Conservation (phyloP, 352 stramenopile species). For the Aphanomyces cochlioides region DNA sequence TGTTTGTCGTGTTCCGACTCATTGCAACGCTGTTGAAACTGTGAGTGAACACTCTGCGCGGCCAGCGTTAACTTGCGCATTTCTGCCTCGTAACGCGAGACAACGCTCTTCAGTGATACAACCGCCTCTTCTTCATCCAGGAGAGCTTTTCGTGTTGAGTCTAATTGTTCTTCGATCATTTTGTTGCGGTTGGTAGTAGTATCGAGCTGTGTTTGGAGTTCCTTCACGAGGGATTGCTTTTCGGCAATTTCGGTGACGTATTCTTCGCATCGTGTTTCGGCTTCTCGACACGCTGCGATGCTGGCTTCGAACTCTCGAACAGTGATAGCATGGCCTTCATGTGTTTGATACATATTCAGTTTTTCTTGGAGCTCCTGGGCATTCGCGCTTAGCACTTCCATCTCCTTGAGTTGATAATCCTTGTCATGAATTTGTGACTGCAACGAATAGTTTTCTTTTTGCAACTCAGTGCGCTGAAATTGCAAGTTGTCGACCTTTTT, state of each 20-base stretch:
- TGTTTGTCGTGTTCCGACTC: constrained; percentile 25
- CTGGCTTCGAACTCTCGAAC: constrained; percentile 25
- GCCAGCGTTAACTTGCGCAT: constrained; percentile 52
- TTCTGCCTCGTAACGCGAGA: constrained; percentile 53
- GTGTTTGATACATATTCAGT: constrained; percentile 35
- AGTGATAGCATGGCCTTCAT: constrained; percentile 27
- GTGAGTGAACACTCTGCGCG: constrained; percentile 52
- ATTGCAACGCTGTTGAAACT: constrained; percentile 43
- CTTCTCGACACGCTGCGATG: constrained; percentile 26
- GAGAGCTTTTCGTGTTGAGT: constrained; percentile 37
- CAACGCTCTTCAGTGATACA: constrained; percentile 39
- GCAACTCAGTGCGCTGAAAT: constrained; percentile 62
- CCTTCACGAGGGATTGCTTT: constrained; percentile 34
- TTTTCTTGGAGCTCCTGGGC: constrained; percentile 44
- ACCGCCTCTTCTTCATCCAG: constrained; percentile 54
- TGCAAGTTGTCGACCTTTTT: constrained; percentile 56
- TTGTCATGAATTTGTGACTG: constrained; percentile 65
- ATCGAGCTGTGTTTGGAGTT: constrained; percentile 38
- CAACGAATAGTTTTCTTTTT: constrained; percentile 74
- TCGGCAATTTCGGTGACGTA: constrained; percentile 29
- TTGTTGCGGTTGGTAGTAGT: constrained; percentile 36
- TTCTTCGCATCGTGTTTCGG: background rate
- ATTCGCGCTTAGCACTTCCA: constrained; percentile 40
- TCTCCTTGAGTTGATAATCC: constrained; percentile 44
- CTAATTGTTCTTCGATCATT: constrained; percentile 37